These are phyloP conservation scores for Linderniella brevidens DNA, from an alignment of 257 asterid species.

Conservation along the genomic window DNA sequence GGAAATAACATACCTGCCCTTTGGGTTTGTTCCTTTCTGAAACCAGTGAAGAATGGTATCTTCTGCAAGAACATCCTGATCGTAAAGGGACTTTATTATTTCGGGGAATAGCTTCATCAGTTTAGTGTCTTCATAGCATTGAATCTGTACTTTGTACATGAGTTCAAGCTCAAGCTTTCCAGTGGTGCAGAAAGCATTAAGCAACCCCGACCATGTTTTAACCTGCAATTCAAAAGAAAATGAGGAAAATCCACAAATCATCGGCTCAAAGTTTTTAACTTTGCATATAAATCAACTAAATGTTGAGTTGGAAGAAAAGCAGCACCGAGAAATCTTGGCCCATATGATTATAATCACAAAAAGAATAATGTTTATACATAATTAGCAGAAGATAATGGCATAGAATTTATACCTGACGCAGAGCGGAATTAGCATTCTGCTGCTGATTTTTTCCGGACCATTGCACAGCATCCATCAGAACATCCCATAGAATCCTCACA, in stretches of 20 bases:
- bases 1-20: slow-evolving; percentile 58
- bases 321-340: too few species aligned
- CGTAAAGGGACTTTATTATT: slow-evolving; percentile 78
- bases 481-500: slow-evolving; percentile 84
- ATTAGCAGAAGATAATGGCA: neutral
- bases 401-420: slow-evolving; percentile 57
- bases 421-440: slow-evolving; percentile 78
- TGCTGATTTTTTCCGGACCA: slow-evolving; percentile 99
- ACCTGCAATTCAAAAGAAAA: slow-evolving; percentile 28
- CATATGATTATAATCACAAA: neutral
- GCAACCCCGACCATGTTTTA: slow-evolving; percentile 70
- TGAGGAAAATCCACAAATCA: too few species aligned
- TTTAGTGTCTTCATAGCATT: slow-evolving; percentile 94
- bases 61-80: slow-evolving; percentile 92
- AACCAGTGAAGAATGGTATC: slow-evolving; percentile 96
- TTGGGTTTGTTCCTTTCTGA: slow-evolving; percentile 74
- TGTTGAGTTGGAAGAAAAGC: too few species aligned
- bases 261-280: too few species aligned
- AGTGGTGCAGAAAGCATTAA: slow-evolving; percentile 71
- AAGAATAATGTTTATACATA: neutral
- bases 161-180: slow-evolving; percentile 92
- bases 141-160: slow-evolving; percentile 84
- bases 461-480: slow-evolving; percentile 93
- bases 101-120: slow-evolving; percentile 95
- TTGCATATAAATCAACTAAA: too few species aligned